A percentile compares a stretch with the other conserved stretches of the same genome.
These are phyloP conservation scores for Chlamydomonas sp. DNA, from an alignment of 139 green algal genomes.

Conservation along the genomic window DNA sequence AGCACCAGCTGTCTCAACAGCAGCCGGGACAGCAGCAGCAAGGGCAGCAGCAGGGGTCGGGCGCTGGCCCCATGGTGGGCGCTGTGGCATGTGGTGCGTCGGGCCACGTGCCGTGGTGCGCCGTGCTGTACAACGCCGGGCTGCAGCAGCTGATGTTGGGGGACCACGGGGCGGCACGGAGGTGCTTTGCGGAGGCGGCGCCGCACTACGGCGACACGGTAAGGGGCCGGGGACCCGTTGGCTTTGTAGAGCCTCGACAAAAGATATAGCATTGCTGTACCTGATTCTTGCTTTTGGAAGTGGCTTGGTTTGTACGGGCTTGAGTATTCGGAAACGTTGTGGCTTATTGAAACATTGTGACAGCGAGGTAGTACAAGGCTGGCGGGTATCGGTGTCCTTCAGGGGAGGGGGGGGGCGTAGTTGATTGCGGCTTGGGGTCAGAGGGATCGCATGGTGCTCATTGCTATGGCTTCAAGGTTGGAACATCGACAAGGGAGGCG, in stretches of 20 bases:
- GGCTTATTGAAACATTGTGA: no score
- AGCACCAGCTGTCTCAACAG: background rate
- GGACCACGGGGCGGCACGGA: constrained; percentile 31
- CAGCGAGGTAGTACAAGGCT: no score
- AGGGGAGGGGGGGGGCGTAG: no score
- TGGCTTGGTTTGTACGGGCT: no score
- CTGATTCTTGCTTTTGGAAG: background rate
- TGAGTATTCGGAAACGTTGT: no score
- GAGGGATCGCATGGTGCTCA: no score
- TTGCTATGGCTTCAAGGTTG: no score
- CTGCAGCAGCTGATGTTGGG: constrained; percentile 58
- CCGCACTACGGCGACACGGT: constrained; percentile 30
- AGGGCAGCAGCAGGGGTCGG: background rate
- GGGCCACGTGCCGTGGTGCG: constrained; percentile 12
- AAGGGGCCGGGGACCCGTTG: background rate
- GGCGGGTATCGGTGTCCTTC: no score
- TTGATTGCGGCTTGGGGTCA: no score
- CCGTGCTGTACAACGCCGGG: constrained; percentile 51
- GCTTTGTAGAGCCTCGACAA: background rate
- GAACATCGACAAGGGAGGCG: no score
- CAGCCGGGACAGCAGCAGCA: background rate
- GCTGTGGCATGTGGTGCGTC: background rate
- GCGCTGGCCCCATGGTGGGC: background rate
- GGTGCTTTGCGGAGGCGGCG: constrained; percentile 45
- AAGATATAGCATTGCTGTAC: background rate